phyloP scores from a whole-genome alignment of 2,329 filamentous ascomycete genomes.

The Magnaporthiopsis incrustans region DNA sequence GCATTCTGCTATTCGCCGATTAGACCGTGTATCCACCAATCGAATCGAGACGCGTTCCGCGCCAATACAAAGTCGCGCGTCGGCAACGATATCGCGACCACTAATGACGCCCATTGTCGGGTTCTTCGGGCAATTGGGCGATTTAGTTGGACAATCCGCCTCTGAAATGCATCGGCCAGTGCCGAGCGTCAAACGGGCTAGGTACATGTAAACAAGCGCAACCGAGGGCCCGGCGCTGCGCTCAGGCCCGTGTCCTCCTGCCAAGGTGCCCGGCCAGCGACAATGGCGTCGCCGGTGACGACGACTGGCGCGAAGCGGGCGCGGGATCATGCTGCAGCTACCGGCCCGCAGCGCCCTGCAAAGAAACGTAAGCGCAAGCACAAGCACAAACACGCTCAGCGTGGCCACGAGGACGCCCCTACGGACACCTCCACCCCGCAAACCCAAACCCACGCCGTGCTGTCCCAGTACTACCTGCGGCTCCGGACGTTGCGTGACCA shows the following conservation, averaged over 20 bases:
- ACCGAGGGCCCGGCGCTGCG: neutral
- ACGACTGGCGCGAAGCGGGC: neutral
- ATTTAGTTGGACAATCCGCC: neutral
- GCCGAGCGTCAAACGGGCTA: neutral
- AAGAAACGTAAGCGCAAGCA: neutral
- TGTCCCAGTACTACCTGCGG: constrained; percentile 59
- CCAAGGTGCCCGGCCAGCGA: neutral
- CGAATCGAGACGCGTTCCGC: neutral
- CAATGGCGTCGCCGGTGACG: neutral
- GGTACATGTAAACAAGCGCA: neutral
- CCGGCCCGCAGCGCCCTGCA: neutral
- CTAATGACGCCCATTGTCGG: neutral
- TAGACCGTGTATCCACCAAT: neutral
- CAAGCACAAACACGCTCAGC: neutral
- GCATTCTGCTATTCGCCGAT: neutral
- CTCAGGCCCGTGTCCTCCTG: neutral
- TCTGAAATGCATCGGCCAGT: neutral
- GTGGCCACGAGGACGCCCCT: constrained; percentile 8
- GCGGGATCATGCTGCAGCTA: neutral
- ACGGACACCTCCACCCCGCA: constrained; percentile 9
- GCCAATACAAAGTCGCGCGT: too few relatives aligned
- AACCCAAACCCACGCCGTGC: constrained; percentile 54
- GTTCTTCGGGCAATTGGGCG: neutral
- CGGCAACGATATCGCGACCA: neutral
- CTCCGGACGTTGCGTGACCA: constrained; percentile 64